A percentile compares a stretch with the other conserved stretches of the same genome.
phyloP scores from a whole-genome alignment of 1,284 basidiomycete species.

The Wallemia mellicola region DNA sequence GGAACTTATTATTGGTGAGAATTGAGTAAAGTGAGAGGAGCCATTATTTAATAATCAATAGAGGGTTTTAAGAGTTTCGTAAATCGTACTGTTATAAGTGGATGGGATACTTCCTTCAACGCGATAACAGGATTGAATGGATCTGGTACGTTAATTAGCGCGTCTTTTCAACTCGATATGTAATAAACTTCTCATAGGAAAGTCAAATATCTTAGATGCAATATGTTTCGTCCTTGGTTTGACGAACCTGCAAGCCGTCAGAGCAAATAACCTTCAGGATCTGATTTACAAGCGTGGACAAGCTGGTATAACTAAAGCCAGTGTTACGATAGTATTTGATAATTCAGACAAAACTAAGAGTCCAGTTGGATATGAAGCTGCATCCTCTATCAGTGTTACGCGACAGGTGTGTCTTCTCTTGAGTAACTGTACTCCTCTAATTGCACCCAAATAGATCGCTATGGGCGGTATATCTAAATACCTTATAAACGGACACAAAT shows the following conservation, averaged over 20 bases:
- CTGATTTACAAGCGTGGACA: slow-evolving; percentile 95
- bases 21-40: background rate
- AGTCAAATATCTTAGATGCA: slow-evolving; percentile 91
- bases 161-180: background rate
- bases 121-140: background rate
- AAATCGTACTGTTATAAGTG: background rate
- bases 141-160: background rate
- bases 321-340: slow-evolving; percentile 95
- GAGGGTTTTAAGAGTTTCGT: background rate
- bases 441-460: slow-evolving; percentile 29
- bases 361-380: slow-evolving; percentile 56
- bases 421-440: no score
- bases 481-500: slow-evolving; percentile 84
- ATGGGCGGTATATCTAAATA: slow-evolving; percentile 90
- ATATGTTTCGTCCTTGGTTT: slow-evolving; percentile 93
- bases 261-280: slow-evolving; percentile 84
- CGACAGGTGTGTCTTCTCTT: slow-evolving; percentile 34
- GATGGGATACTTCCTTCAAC: background rate
- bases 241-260: slow-evolving; percentile 68
- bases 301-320: slow-evolving; percentile 86
- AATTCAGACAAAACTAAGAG: slow-evolving; percentile 74
- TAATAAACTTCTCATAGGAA: slow-evolving; percentile 22
- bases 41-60: background rate
- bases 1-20: background rate
- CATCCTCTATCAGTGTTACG: slow-evolving; percentile 77